Percentiles rank a stretch among this genome's conserved stretches.
phyloP scores from a whole-genome alignment of 2,329 filamentous ascomycete genomes.

The Fusarium tjaetaba region DNA sequence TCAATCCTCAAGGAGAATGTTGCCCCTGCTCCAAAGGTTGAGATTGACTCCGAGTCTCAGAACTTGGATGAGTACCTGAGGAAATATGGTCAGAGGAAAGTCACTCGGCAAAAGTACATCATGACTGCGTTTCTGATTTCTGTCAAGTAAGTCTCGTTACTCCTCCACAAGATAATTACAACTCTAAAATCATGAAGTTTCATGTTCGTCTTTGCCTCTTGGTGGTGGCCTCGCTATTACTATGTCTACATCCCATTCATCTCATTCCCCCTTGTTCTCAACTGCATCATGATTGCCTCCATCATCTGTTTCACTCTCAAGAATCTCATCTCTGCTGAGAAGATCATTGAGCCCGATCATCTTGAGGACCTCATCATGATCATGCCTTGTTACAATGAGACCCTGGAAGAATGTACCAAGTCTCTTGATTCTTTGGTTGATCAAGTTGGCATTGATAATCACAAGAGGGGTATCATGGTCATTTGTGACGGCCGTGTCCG shows the following conservation, averaged over 20 bases:
- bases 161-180: fast-evolving
- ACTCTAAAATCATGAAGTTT: slow-evolving; percentile 13
- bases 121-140: slow-evolving; percentile 26
- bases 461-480: slow-evolving; percentile 37
- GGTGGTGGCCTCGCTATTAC: slow-evolving; percentile 41
- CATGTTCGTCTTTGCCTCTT: slow-evolving; percentile 41
- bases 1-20: not conserved
- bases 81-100: slow-evolving; percentile 19
- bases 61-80: slow-evolving; percentile 23
- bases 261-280: slow-evolving; percentile 39
- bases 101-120: slow-evolving; percentile 22
- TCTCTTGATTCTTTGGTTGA: slow-evolving; percentile 46
- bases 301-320: slow-evolving; percentile 29
- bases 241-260: slow-evolving; percentile 41
- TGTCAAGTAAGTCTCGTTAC: slow-evolving; percentile 8
- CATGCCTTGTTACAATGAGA: slow-evolving; percentile 57
- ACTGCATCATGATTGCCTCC: slow-evolving; percentile 41
- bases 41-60: slow-evolving; percentile 25
- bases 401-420: slow-evolving; percentile 48
- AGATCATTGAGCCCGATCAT: slow-evolving; percentile 28
- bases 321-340: slow-evolving; percentile 25
- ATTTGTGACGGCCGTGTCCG: slow-evolving; percentile 41
- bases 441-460: slow-evolving; percentile 33
- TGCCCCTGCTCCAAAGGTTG: not conserved
- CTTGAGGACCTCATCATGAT: slow-evolving; percentile 51